phyloP scores from a whole-genome alignment of 805 yeast species.

The Ogataea nakhonphanomensis region DNA sequence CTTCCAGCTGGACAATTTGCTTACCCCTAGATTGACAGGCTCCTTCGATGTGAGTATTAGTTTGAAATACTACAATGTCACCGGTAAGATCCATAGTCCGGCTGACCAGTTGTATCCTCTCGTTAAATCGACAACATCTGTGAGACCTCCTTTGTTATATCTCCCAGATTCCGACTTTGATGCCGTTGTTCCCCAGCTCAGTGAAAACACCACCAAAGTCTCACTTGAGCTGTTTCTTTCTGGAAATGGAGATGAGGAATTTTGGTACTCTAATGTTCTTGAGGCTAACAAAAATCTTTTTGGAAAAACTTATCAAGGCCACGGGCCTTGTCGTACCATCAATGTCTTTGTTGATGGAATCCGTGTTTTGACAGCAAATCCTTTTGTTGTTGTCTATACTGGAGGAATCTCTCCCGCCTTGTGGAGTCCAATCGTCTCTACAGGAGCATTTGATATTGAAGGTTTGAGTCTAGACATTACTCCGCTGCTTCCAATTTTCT shows the following conservation, averaged over 20 bases:
- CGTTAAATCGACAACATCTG: constrained; percentile 21
- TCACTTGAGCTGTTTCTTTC: constrained; percentile 58
- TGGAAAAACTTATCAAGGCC: constrained; percentile 47
- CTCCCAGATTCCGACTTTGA: constrained; percentile 40
- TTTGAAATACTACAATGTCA: constrained; percentile 46
- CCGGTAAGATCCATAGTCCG: constrained; percentile 26
- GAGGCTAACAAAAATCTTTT: constrained; percentile 46
- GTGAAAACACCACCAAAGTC: constrained; percentile 57
- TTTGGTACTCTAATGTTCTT: constrained; percentile 68
- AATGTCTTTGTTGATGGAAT: constrained; percentile 58
- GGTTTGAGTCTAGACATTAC: constrained; percentile 70
- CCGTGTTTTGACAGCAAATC: constrained; percentile 59
- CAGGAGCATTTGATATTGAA: constrained; percentile 69
- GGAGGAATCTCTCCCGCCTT: constrained; percentile 80
- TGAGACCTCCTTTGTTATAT: constrained; percentile 43
- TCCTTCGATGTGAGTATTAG: constrained; percentile 50
- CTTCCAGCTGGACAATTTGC: constrained; percentile 64
- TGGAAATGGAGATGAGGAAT: constrained; percentile 79
- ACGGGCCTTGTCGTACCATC: constrained; percentile 70
- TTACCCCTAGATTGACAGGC: constrained; percentile 56
- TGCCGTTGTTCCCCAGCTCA: constrained; percentile 42
- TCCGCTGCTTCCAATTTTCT: constrained; percentile 63
- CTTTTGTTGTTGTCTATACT: constrained; percentile 72
- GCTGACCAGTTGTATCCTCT: constrained; percentile 42
- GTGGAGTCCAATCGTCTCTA: constrained; percentile 79